Evolutionary conservation across 148 eudicot species (phyloP).

Genomic region (Cornus florida): DNA sequence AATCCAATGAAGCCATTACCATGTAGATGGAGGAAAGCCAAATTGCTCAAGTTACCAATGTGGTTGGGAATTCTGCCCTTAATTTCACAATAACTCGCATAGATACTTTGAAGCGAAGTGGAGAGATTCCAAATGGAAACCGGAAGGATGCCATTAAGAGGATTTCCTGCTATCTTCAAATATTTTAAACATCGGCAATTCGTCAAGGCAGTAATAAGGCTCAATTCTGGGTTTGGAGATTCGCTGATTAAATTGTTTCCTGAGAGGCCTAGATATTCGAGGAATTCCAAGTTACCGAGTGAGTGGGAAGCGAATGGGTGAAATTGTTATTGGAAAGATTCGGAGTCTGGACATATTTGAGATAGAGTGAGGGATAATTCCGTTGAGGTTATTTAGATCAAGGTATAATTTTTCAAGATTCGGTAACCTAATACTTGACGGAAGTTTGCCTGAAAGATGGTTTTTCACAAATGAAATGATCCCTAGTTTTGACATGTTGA

Average conservation of each 20-base stretch:
- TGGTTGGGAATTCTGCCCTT: background rate
- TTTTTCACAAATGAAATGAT: no score
- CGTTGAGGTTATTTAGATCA: no score
- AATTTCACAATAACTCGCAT: background rate
- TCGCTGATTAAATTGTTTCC: background rate
- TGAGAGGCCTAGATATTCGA: background rate
- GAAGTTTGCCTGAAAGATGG: no score
- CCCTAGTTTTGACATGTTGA: no score
- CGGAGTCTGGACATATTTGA: conserved; percentile 9
- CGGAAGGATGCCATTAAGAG: conserved; percentile 8
- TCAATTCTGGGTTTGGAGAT: background rate
- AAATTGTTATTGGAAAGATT: background rate
- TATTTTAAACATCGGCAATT: background rate
- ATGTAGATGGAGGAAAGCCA: conserved; percentile 8
- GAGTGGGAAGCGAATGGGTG: conserved; percentile 10
- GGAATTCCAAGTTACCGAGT: conserved; percentile 4
- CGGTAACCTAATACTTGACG: no score
- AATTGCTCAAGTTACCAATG: no score
- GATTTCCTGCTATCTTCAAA: background rate
- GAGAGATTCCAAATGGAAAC: conserved; percentile 9
- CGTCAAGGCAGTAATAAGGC: background rate
- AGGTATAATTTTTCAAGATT: no score
- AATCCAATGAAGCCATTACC: no score
- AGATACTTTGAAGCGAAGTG: background rate
- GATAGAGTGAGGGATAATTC: background rate